phyloP scores from a whole-genome alignment of 306 rosid genomes.

The Mucuna pruriens region DNA sequence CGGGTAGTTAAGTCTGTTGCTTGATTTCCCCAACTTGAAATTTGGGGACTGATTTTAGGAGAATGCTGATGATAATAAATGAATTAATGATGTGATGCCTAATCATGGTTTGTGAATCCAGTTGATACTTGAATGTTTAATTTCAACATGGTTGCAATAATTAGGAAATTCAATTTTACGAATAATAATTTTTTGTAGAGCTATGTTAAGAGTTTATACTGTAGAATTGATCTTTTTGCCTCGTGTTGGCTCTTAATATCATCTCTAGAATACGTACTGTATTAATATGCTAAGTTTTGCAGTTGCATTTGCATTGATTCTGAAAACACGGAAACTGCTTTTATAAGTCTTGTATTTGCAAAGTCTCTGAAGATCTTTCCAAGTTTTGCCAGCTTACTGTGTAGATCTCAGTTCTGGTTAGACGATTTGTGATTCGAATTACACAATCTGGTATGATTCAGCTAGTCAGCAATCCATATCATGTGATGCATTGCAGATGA shows the following conservation, averaged over 20 bases:
- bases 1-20: conserved; percentile 10
- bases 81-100: not conserved
- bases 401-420: not conserved
- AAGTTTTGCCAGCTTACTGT: conserved; percentile 3
- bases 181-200: not conserved
- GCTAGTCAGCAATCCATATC: not conserved
- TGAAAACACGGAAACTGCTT: not conserved
- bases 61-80: not conserved
- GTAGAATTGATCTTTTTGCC: not conserved
- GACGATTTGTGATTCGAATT: not conserved
- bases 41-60: conserved; percentile 12
- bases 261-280: not conserved
- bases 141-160: conserved; percentile 15
- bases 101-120: not conserved
- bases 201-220: not conserved
- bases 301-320: conserved; percentile 1
- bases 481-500: not conserved
- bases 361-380: not conserved
- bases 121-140: conserved; percentile 22
- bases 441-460: not conserved
- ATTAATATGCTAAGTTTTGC: not conserved
- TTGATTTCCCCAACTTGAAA: not conserved
- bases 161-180: not conserved
- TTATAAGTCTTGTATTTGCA: not conserved
- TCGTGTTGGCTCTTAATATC: not conserved